Conservation (phyloP, 352 stramenopile species). For the Phytophthora pisi region DNA sequence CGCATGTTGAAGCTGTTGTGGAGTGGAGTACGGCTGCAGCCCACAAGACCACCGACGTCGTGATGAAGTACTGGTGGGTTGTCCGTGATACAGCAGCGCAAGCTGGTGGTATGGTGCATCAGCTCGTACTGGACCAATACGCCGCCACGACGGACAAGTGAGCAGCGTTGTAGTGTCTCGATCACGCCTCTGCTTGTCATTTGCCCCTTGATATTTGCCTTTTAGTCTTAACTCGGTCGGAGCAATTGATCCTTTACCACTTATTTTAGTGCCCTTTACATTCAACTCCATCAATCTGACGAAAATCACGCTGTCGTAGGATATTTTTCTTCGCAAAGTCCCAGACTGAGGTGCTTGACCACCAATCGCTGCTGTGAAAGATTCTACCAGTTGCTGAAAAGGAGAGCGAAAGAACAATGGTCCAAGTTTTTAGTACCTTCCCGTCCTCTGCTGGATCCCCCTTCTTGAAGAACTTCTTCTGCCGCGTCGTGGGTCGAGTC, state of each 20-base stretch:
- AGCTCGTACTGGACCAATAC: conserved; percentile 22
- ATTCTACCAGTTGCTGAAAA: background rate
- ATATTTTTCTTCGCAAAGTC: background rate
- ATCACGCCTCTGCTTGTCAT: too few relatives aligned
- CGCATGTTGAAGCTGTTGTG: conserved; percentile 4
- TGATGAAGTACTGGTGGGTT: conserved; percentile 21
- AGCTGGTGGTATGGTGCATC: conserved; percentile 1
- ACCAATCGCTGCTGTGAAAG: background rate
- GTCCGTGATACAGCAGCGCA: conserved; percentile 3
- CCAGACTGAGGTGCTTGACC: background rate
- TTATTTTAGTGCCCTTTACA: too few relatives aligned
- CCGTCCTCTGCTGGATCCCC: background rate
- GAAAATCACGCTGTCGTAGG: background rate
- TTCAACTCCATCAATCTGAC: too few relatives aligned
- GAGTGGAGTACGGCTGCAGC: conserved; percentile 5
- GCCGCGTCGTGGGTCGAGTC: conserved; percentile 6
- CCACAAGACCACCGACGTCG: background rate
- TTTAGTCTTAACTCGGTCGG: too few relatives aligned
- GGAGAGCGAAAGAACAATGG: conserved; percentile 4
- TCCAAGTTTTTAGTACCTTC: conserved; percentile 10
- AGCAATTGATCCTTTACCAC: too few relatives aligned
- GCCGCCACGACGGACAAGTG: background rate
- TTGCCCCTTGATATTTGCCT: too few relatives aligned
- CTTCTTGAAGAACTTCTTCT: conserved; percentile 2
- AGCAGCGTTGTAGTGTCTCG: background rate